Percentiles rank a stretch among this genome's conserved stretches.
phyloP scores from a whole-genome alignment of 1,284 basidiomycete genomes.

The Microbotryomycetes sp. region DNA sequence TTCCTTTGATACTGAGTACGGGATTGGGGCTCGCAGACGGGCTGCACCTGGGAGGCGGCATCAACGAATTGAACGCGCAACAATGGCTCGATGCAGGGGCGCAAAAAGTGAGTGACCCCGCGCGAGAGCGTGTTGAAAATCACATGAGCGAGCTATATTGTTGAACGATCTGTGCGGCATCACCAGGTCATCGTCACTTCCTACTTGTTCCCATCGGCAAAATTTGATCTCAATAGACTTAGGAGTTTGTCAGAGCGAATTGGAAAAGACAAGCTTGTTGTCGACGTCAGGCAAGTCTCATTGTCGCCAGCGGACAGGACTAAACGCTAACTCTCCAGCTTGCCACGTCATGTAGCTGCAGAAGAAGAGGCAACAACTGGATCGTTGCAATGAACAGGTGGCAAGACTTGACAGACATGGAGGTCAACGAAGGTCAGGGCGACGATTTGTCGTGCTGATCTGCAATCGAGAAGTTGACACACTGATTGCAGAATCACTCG shows the following conservation, averaged over 20 bases:
- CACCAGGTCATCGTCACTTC: conserved; percentile 90
- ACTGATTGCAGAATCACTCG: conserved; percentile 55
- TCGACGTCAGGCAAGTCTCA: conserved; percentile 76
- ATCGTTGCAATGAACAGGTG: conserved; percentile 98
- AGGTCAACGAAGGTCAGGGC: conserved; percentile 66
- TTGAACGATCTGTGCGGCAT: neutral
- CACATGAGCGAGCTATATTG: no score
- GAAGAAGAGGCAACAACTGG: conserved; percentile 71
- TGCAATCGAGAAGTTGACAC: neutral
- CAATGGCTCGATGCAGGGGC: conserved; percentile 86
- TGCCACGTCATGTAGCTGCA: conserved; percentile 80
- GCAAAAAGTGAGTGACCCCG: conserved; percentile 60
- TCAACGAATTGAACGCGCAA: conserved; percentile 69
- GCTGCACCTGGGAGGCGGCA: conserved; percentile 91
- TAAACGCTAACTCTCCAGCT: no score
- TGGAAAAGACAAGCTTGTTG: conserved; percentile 81
- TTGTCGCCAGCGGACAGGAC: conserved; percentile 4
- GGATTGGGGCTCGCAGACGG: conserved; percentile 47
- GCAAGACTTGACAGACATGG: conserved; percentile 94
- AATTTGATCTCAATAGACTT: conserved; percentile 71
- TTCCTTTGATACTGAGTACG: neutral
- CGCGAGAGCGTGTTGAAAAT: conserved; percentile 1
- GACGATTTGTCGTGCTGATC: neutral
- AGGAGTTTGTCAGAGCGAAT: conserved; percentile 58
- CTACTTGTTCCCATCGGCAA: conserved; percentile 77